Evolutionary conservation across 768 basidiomycete genomes (phyloP), one percentile per base, ranked within the genome.

Genomic region (Rhodosporidiobolus sp.): DNA sequence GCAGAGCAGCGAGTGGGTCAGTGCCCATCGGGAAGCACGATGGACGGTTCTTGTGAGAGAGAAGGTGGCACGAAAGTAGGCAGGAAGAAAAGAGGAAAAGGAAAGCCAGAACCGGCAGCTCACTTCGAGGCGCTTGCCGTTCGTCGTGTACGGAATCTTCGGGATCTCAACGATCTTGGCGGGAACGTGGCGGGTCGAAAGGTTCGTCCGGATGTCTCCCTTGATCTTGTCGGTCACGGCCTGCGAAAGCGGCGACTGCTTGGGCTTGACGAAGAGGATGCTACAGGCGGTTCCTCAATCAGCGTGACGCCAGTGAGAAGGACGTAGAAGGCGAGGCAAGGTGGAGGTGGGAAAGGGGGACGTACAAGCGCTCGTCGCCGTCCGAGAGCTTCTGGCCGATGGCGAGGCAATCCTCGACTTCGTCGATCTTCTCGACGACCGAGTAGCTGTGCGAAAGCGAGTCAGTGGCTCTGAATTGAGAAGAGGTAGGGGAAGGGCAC

Each of bases 291-390:
- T 46, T 46, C 45, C 10, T 46, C 17, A 17, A 46, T 17, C 45
- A 46, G 45, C 45, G 17, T 46, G 45, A 22, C 14, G 19, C 6
- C 28, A 48, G 14, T 52, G 48, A 35, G 14, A 38, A 12, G 30
- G 22, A 16, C 3, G 28, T 35, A 6, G 26, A 53, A 35, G 22
- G 24, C 3, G 30, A 28, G 55, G 26, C 49, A 8, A n/a, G 11
- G 30, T n/a, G 11, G 28, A 17, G n/a, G 16, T 3, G 30, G 45
- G 19, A 32, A 22, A 19, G 3, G 24, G 11, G 34, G 8, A 60
- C 72, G 58, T 43, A 74, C 71, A 79, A 77, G 50, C 79, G 63
- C 71, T 79, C 79, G 57, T 79, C 78, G 9, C 72, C 72, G 48
- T 77, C 79, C 3, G 69, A 50, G 0, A 75, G 49, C 70, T 76